Evolutionary conservation across 768 basidiomycete species (phyloP), one percentile per base, ranked within the genome.

Genomic region (Galerina marginata): DNA sequence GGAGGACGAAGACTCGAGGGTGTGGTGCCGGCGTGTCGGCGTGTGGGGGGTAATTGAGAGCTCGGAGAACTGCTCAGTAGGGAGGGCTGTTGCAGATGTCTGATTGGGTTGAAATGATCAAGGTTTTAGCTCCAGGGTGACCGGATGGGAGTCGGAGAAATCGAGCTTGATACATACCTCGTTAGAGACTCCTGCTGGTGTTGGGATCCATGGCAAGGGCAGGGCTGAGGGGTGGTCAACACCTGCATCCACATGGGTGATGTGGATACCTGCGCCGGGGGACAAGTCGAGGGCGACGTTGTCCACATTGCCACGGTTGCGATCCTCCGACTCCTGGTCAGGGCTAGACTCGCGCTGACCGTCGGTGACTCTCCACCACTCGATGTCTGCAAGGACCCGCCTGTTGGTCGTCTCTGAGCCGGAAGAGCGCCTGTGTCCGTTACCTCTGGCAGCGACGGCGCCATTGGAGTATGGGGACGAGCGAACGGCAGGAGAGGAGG

Each of bases 291-390:
- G 49, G 51, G 61, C 55, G 59, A 65, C 69, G 62, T 63, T 71
- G 67, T 74, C 73, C 60, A 72, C 74, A 68, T 72, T 72, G 70
- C 78, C 79, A 65, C 71, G 74, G 64, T 75, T 78, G 58, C 58
- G 70, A 64, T 79, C 79, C 67, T 80, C 79, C 67, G 69, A 65
- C 67, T 78, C 79, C 70, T 74, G 75, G 68, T 82, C 81, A 65
- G 71, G 73, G 68, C 74, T 76, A 51, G 68, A 63, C 65, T 81
- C 79, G 74, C 79, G 82, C 76, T 93, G 91, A 63, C 89, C 87
- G 61, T 87, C 90, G 63, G 83, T 77, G 65, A 93, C 91, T 67
- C 81, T 84, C 91, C 91, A 93, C 91, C 92, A 93, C 72, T 92
- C 91, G 69, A 93, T 89, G 78, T 93, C 92, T 37, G 90, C 91